Evolutionary conservation across 345 rosid species (phyloP).

Genomic region (Camelina sativa): DNA sequence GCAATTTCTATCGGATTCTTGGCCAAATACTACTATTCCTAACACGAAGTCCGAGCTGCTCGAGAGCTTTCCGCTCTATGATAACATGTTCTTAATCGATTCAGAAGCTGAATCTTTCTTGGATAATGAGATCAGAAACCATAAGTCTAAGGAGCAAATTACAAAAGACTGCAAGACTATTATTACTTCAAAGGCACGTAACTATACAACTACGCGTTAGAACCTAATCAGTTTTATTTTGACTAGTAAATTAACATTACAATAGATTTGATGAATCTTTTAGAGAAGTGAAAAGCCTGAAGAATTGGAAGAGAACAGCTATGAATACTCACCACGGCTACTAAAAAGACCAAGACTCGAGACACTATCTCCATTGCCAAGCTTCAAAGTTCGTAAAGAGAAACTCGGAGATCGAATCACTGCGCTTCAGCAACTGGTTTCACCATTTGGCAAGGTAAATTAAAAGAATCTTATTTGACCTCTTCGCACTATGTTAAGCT

Average conservation of each 20-base stretch:
- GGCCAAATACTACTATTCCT: constrained; percentile 19
- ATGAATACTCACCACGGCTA: constrained; percentile 43
- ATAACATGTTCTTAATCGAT: constrained; percentile 39
- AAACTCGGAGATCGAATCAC: constrained; percentile 98
- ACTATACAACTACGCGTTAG: not conserved
- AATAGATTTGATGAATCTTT: constrained; percentile 11
- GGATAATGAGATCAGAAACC: constrained; percentile 30
- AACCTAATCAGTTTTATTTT: constrained; percentile 10
- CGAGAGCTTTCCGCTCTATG: constrained; percentile 36
- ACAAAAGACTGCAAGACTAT: constrained; percentile 26
- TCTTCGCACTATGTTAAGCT: not conserved
- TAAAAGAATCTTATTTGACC: not conserved
- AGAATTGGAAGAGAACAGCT: constrained; percentile 42
- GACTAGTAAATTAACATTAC: constrained; percentile 1
- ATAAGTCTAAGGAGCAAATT: constrained; percentile 20
- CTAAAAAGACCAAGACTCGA: constrained; percentile 68
- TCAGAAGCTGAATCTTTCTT: constrained; percentile 42
- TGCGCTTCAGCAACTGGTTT: constrained; percentile 97
- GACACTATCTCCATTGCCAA: constrained; percentile 76
- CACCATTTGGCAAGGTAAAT: constrained; percentile 96
- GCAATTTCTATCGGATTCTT: constrained; percentile 27
- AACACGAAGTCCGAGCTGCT: constrained; percentile 43
- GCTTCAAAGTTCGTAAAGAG: constrained; percentile 95
- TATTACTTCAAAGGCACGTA: constrained; percentile 43
- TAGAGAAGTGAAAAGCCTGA: constrained; percentile 53